Evolutionary conservation across 352 stramenopile genomes (phyloP), one percentile per base, ranked within the genome.

Genomic region (Peronospora farinosa): DNA sequence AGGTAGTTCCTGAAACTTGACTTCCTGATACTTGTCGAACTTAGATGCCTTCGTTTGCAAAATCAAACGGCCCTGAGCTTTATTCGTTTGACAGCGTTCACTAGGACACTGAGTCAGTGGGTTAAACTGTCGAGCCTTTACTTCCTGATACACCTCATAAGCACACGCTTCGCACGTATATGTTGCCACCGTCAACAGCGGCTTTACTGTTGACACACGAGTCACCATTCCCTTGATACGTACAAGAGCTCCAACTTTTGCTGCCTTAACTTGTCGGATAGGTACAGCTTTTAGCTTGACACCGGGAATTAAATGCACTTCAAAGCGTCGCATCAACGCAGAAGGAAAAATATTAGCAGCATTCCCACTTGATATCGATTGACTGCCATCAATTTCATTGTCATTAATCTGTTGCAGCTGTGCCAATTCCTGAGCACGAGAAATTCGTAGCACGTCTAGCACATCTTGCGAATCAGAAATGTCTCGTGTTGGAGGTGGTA

Each of bases 11-110:
- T 99, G 97, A 47, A 99, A 88, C 61, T 98, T 97, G 11, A 99
- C 66, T 69, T 99, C 96, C 63, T 99, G 97, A 68, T 98, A 99
- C 54, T 98, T 98, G 54, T 97, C 80, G 65, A 99, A 99, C 61
- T 98, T 98, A 60, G 83, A 98, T 3, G 95, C 96, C 40, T 98
- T 92, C 0, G 96, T 98, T 68, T 99, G 96, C 51, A 98, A 69
- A 32, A 97, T 70, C 21, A 99, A 53, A 1, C 81, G 74, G 0
- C 89, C 88, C 19, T 74, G 75, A 11, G 74, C 72, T 5, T 76
- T 77, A 57, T 96, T 95, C 3, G 69, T 78, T 56, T 83, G 60
- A 67, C 95, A 98, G 3, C 77, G 73, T 37, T 92, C 75, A 40
- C 80, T 95, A 1, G 91, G 90, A 69, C 96, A 99, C 19, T 86